Conservation (phyloP, 2,329 filamentous ascomycete genomes). For the Zymoseptoria passerinii region DNA sequence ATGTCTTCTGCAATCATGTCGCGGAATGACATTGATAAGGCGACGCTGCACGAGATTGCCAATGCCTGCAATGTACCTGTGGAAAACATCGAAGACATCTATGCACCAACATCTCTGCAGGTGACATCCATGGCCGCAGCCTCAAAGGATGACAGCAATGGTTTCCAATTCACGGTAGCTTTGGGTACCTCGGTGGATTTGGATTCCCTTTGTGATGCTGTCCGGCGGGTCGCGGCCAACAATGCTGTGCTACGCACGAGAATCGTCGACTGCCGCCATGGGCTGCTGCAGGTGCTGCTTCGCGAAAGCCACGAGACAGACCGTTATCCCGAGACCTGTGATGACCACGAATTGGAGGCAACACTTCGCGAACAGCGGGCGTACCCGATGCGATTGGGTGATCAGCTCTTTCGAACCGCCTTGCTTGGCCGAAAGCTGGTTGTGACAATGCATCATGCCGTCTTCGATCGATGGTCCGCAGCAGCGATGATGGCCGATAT, state of each 20-base stretch:
- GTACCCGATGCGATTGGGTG: not conserved
- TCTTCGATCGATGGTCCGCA: not conserved
- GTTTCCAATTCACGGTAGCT: not conserved
- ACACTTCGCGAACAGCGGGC: not conserved
- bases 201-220: not conserved
- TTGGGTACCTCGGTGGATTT: not conserved
- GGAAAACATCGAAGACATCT: not conserved
- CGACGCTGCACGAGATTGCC: not conserved
- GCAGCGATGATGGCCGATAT: not conserved
- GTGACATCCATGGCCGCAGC: not conserved
- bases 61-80: not conserved
- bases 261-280: not conserved
- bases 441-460: not conserved
- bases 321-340: not conserved
- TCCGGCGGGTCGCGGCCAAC: not conserved
- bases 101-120: not conserved
- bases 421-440: not conserved
- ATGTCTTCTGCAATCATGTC: not conserved
- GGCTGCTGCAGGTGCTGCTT: not conserved
- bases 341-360: not conserved
- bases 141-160: not conserved
- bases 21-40: not conserved
- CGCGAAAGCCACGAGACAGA: not conserved
- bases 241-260: not conserved
- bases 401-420: not conserved